Evolutionary conservation across 1,139 yeast species (phyloP), one percentile per base, ranked within the genome.

Genomic region (Pichia cactophila): DNA sequence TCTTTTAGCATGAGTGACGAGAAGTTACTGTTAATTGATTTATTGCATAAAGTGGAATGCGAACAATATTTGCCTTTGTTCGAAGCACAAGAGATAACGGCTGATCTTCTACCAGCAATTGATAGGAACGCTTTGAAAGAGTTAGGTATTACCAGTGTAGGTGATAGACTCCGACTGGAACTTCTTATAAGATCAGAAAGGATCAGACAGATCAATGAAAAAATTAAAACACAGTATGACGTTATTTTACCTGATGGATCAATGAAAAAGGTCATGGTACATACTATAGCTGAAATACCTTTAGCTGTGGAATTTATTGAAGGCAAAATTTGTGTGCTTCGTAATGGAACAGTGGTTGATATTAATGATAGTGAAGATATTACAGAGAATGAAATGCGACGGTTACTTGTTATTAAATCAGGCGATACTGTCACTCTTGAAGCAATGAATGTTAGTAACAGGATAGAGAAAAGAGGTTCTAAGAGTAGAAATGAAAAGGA

Each of bases 231-330:
- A 68, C 5, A 50, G 58, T n/a, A 52, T 62, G 41, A 57, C 60
- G 83, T 89, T 56, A 85, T 89, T 41, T 71, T 82, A 23, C 84
- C 81, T 48, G 86, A 82, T 63, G 97, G 97, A 0, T 73, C 83
- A n/a, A 74, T 81, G 7, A 83, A 83, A 58, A 74, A 78, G 47
- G 83, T 88, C 40, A 83, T 84, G 59, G 83, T 88, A 1, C 78
- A 82, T 12, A 95, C 90, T 0, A 14, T 35, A 6, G 14, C 16
- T 12, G 33, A 31, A 20, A 33, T 33, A 16, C 36, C 40, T 61
- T 83, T n/a, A 8, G 23, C 40, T n/a, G 10, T 20, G 20, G 26
- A 17, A 2, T 8, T 17, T 11, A 11, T 37, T 16, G 40, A 37
- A 8, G 40, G 40, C 7, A 16, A 10, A 37, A 23, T 37, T 8